A percentile compares a stretch with the other conserved stretches of the same genome.
phyloP scores from a whole-genome alignment of 371 early-diverging fungal species.

The Actinomortierella ambigua region DNA sequence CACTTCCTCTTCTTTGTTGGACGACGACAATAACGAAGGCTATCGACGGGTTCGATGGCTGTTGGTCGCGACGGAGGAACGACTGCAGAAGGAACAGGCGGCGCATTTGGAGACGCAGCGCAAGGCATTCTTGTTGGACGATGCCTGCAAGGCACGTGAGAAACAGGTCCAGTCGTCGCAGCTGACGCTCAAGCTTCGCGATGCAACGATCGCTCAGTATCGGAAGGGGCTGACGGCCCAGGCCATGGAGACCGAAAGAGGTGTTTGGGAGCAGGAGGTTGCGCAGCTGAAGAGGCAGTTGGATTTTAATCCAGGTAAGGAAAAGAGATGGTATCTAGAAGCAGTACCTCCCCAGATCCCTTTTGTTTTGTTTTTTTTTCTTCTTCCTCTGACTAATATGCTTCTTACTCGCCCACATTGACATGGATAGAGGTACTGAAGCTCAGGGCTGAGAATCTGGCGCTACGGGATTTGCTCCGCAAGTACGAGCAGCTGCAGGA shows the following conservation, averaged over 20 bases:
- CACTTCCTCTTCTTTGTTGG: no score
- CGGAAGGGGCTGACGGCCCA: constrained; percentile 27
- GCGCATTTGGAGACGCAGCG: constrained; percentile 28
- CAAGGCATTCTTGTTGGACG: constrained; percentile 34
- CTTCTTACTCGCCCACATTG: no score
- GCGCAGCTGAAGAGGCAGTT: constrained; percentile 26
- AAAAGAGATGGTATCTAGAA: neutral
- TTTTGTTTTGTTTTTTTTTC: neutral
- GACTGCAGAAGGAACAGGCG: constrained; percentile 27
- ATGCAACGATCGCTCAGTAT: constrained; percentile 29
- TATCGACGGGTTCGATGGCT: neutral
- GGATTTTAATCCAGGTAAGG: constrained; percentile 45
- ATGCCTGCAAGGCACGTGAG: constrained; percentile 42
- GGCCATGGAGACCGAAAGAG: constrained; percentile 38
- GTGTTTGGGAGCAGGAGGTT: constrained; percentile 28
- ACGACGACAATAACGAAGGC: neutral
- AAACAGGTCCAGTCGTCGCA: constrained; percentile 42
- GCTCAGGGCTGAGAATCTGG: constrained; percentile 34
- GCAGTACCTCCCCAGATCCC: neutral
- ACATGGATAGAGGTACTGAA: constrained; percentile 39
- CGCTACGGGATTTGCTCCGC: constrained; percentile 11
- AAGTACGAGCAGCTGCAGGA: constrained; percentile 35
- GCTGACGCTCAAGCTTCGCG: constrained; percentile 43
- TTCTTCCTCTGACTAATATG: neutral
- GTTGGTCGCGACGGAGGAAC: neutral